A percentile compares a stretch with the other conserved stretches of the same genome.
These are phyloP conservation scores for Candida andamanensis DNA, from an alignment of 805 yeast species.

Conservation along the genomic window DNA sequence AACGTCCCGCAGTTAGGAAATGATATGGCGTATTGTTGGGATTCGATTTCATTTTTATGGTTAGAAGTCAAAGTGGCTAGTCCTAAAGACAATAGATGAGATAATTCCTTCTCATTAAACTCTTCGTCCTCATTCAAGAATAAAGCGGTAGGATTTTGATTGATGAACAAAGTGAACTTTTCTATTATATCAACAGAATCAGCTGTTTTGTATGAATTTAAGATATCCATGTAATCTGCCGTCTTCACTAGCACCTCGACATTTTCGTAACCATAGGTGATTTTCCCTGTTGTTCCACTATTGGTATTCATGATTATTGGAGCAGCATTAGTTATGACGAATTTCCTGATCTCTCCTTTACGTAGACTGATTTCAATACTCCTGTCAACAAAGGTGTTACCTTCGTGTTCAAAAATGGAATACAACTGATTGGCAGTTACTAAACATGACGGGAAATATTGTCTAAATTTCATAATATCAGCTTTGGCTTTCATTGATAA, in stretches of 20 bases:
- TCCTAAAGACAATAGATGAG: constrained; percentile 35
- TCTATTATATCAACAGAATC: constrained; percentile 3
- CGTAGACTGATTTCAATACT: constrained; percentile 33
- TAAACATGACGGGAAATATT: constrained; percentile 34
- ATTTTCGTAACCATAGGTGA: constrained; percentile 40
- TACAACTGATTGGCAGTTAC: constrained; percentile 46
- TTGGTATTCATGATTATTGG: constrained; percentile 38
- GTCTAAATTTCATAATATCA: constrained; percentile 31
- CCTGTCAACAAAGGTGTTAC: constrained; percentile 48
- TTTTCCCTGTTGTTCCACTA: constrained; percentile 27
- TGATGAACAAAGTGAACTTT: constrained; percentile 19
- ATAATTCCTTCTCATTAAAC: constrained; percentile 22
- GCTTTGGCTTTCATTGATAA: constrained; percentile 30
- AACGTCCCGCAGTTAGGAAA: constrained; percentile 49
- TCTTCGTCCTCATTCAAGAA: constrained; percentile 19
- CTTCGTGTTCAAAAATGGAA: constrained; percentile 39
- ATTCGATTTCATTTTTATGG: constrained; percentile 38
- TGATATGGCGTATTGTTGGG: constrained; percentile 36
- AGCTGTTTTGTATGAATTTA: constrained; percentile 7
- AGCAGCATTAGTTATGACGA: constrained; percentile 39
- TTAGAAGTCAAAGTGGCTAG: constrained; percentile 42
- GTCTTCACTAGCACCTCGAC: constrained; percentile 32
- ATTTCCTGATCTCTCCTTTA: constrained; percentile 33
- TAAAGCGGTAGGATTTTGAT: constrained; percentile 22
- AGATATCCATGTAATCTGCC: constrained; percentile 15